These are phyloP conservation scores for Torulaspora delbrueckii DNA, from an alignment of 805 yeast genomes.

Conservation along the genomic window DNA sequence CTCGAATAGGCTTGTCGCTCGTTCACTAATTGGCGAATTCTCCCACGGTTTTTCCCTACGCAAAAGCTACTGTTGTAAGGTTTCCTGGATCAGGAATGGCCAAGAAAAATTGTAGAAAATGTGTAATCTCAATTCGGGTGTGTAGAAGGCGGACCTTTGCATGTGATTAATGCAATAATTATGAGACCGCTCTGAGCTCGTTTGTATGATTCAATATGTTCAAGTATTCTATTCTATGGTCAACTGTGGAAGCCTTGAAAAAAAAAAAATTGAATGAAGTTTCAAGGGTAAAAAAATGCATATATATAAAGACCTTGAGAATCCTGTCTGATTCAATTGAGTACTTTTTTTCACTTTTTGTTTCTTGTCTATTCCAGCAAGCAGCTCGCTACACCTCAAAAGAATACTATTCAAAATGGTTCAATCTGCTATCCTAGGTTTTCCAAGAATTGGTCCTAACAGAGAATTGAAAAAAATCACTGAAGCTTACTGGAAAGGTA, in stretches of 20 bases:
- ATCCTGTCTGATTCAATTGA: too few species aligned
- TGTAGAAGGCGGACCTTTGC: background rate
- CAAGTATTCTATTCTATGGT: background rate
- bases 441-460: slow-evolving; percentile 99
- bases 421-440: slow-evolving; percentile 95
- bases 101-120: background rate
- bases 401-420: slow-evolving; percentile 55
- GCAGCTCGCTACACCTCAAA: background rate
- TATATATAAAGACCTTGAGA: slow-evolving; percentile 1
- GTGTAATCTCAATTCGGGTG: background rate
- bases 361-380: background rate
- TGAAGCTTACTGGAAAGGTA: slow-evolving; percentile 98
- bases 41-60: background rate
- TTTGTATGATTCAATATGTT: background rate
- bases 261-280: background rate
- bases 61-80: background rate
- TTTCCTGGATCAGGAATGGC: background rate
- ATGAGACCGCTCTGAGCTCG: background rate
- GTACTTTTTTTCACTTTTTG: background rate
- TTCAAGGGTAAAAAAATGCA: slow-evolving; percentile 1
- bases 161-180: background rate
- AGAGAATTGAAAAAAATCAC: slow-evolving; percentile 99
- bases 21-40: background rate
- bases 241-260: background rate
- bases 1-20: background rate